These are phyloP conservation scores for Botrytis hyacinthi DNA, from an alignment of 2,329 filamentous ascomycete species.

Conservation along the genomic window DNA sequence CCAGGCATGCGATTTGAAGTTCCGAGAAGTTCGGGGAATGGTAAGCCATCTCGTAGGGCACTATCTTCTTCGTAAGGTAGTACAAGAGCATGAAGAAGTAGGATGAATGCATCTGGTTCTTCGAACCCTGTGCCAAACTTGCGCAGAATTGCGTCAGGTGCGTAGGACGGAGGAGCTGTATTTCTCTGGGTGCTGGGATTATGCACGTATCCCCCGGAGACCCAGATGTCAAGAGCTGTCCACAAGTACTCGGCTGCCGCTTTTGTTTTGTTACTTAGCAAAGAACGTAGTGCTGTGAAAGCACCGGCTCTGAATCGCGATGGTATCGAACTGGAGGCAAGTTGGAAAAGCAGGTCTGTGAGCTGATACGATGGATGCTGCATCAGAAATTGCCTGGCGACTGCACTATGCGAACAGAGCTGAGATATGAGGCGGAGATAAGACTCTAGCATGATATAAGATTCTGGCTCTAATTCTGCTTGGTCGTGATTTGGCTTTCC, in stretches of 20 bases:
- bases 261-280: conserved; percentile 72
- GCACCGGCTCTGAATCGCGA: conserved; percentile 77
- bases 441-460: conserved; percentile 92
- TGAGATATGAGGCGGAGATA: conserved; percentile 87
- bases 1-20: conserved; percentile 75
- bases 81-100: conserved; percentile 70
- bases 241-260: conserved; percentile 73
- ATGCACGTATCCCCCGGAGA: conserved; percentile 58
- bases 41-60: conserved; percentile 69
- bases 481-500: conserved; percentile 63
- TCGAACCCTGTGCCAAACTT: conserved; percentile 78
- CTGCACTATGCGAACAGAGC: conserved; percentile 70
- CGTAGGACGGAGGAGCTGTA: conserved; percentile 31
- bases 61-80: conserved; percentile 60
- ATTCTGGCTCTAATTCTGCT: conserved; percentile 83
- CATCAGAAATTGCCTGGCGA: conserved; percentile 72
- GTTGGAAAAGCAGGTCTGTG: conserved; percentile 70
- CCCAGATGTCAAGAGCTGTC: conserved; percentile 76
- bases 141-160: conserved; percentile 66
- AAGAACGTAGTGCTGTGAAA: conserved; percentile 72
- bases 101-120: conserved; percentile 80
- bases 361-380: conserved; percentile 64
- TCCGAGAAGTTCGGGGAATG: conserved; percentile 85
- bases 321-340: conserved; percentile 75
- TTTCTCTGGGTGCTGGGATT: conserved; percentile 43